Evolutionary conservation across 257 asterid genomes (phyloP).

Genomic region (Lithospermum erythrorhizon): DNA sequence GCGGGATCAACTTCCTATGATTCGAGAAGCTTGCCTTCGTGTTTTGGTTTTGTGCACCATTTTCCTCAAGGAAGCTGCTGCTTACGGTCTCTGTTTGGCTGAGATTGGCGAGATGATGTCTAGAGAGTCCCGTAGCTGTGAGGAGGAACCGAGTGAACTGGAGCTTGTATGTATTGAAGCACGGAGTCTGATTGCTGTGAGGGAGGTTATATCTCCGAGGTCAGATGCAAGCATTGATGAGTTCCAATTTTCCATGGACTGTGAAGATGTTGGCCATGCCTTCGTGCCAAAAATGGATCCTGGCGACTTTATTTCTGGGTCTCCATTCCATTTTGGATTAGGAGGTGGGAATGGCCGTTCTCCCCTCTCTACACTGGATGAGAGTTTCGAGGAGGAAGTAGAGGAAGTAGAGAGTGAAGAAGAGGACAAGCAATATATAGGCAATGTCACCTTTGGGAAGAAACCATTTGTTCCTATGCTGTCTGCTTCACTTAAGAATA

Average conservation of each 20-base stretch:
- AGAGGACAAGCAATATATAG: slow-evolving; percentile 25
- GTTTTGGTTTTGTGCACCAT: slow-evolving; percentile 63
- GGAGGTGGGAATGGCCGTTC: slow-evolving; percentile 40
- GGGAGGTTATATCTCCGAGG: neutral
- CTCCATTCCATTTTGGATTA: slow-evolving; percentile 40
- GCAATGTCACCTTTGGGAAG: slow-evolving; percentile 19
- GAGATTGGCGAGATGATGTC: slow-evolving; percentile 99
- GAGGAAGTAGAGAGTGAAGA: slow-evolving; percentile 56
- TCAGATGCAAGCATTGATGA: slow-evolving; percentile 19
- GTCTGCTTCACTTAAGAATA: slow-evolving; percentile 43
- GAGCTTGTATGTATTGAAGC: neutral
- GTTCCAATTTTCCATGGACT: slow-evolving; percentile 65
- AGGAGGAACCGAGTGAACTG: slow-evolving; percentile 69
- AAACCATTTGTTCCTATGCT: slow-evolving; percentile 29
- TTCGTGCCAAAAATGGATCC: slow-evolving; percentile 23
- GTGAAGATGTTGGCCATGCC: slow-evolving; percentile 45
- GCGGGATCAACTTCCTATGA: slow-evolving; percentile 74
- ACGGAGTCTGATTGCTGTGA: neutral
- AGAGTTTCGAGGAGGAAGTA: slow-evolving; percentile 61
- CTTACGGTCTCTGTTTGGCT: slow-evolving; percentile 73
- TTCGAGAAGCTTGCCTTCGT: slow-evolving; percentile 84
- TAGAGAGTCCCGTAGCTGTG: slow-evolving; percentile 70
- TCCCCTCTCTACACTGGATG: slow-evolving; percentile 59
- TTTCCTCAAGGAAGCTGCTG: slow-evolving; percentile 83
- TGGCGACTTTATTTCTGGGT: slow-evolving; percentile 23